These are phyloP conservation scores for Kuraishia hungarica DNA, from an alignment of 805 yeast genomes.

Conservation along the genomic window DNA sequence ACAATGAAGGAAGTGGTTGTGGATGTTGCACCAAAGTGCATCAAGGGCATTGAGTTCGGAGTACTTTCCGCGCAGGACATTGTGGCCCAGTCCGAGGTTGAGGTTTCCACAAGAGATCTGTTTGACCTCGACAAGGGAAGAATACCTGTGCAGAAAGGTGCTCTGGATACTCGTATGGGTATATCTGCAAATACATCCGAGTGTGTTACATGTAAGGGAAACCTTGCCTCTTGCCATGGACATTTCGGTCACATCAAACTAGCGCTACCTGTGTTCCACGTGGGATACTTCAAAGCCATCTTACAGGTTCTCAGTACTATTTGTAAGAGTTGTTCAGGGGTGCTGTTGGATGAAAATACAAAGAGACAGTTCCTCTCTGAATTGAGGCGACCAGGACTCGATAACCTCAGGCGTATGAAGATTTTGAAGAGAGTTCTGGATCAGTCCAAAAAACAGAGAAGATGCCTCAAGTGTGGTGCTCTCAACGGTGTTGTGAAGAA, in stretches of 20 bases:
- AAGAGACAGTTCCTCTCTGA: constrained; percentile 69
- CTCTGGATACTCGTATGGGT: constrained; percentile 91
- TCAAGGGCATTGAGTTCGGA: constrained; percentile 85
- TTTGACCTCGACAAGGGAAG: constrained; percentile 89
- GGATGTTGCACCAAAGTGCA: constrained; percentile 84
- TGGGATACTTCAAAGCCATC: constrained; percentile 91
- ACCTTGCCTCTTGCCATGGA: constrained; percentile 92
- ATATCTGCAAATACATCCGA: constrained; percentile 78
- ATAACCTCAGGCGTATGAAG: constrained; percentile 87
- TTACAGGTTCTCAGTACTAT: constrained; percentile 83
- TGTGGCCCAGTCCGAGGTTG: constrained; percentile 89
- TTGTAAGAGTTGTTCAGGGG: constrained; percentile 81
- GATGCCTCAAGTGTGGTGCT: constrained; percentile 81
- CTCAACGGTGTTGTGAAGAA: constrained; percentile 95
- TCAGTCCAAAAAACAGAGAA: constrained; percentile 91
- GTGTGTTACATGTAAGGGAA: constrained; percentile 89
- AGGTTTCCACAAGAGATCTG: constrained; percentile 82
- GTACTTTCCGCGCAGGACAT: constrained; percentile 90
- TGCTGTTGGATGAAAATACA: constrained; percentile 65
- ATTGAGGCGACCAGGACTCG: constrained; percentile 78
- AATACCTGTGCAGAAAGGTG: constrained; percentile 75
- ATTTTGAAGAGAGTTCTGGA: constrained; percentile 75
- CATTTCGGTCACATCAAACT: constrained; percentile 94
- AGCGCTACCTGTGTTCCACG: constrained; percentile 94
- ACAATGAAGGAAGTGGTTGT: constrained; percentile 36